These are phyloP conservation scores for Apiospora marii DNA, from an alignment of 2,329 filamentous ascomycete genomes.

Conservation along the genomic window DNA sequence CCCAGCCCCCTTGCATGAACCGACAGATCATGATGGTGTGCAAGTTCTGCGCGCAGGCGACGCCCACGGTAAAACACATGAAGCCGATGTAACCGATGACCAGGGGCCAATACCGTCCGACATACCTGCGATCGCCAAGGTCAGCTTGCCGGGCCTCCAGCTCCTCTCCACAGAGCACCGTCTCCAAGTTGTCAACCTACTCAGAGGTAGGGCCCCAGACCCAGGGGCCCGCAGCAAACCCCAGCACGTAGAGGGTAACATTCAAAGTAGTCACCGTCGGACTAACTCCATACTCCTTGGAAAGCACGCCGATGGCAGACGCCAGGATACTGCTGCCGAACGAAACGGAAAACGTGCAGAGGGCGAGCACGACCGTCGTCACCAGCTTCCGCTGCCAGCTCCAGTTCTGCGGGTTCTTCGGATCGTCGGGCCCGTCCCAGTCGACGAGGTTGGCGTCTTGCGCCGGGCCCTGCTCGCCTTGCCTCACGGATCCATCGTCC, in stretches of 20 bases:
- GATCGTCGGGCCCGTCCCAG: constrained; percentile 34
- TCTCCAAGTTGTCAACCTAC: constrained; percentile 26
- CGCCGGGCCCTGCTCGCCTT: background rate
- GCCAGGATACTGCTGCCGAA: constrained; percentile 34
- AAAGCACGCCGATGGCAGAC: constrained; percentile 28
- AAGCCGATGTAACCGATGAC: constrained; percentile 31
- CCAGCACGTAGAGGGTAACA: constrained; percentile 60
- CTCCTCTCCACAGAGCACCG: too few relatives aligned
- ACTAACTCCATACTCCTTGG: constrained; percentile 31
- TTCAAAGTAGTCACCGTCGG: constrained; percentile 47
- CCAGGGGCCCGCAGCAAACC: constrained; percentile 57
- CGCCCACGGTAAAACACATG: constrained; percentile 28
- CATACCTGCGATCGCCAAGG: constrained; percentile 26
- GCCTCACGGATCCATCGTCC: background rate
- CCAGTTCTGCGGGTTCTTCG: constrained; percentile 33
- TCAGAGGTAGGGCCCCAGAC: constrained; percentile 65
- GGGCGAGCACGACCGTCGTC: constrained; percentile 30
- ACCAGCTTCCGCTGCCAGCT: constrained; percentile 27
- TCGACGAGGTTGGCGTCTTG: constrained; percentile 23
- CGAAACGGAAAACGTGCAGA: constrained; percentile 30
- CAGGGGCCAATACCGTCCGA: constrained; percentile 31
- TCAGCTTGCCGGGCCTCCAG: background rate
- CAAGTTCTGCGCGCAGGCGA: constrained; percentile 31
- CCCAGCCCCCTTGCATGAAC: constrained; percentile 34
- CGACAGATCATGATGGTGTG: constrained; percentile 32